These are phyloP conservation scores for Coemansia sp. DNA, from an alignment of 192 early-diverging fungal genomes.

Conservation along the genomic window DNA sequence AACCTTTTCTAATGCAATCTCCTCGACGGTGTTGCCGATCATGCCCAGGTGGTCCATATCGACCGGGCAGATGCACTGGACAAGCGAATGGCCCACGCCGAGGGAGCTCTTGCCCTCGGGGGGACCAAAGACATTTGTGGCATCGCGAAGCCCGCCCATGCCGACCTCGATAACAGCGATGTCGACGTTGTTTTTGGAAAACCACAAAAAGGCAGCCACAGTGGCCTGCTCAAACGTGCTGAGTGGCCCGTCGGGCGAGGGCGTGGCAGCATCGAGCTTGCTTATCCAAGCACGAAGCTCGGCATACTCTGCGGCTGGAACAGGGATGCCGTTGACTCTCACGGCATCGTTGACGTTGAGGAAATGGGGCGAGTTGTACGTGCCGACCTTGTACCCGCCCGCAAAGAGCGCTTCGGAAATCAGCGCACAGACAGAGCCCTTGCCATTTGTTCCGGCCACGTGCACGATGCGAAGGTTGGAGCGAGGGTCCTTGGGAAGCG, in stretches of 20 bases:
- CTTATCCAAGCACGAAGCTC: constrained; percentile 47
- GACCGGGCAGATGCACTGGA: constrained; percentile 66
- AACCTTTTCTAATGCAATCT: constrained; percentile 77
- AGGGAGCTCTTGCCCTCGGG: constrained; percentile 55
- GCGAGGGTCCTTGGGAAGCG: constrained; percentile 58
- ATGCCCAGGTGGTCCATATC: constrained; percentile 76
- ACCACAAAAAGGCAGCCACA: constrained; percentile 62
- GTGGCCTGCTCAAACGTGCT: constrained; percentile 77
- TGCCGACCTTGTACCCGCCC: constrained; percentile 57
- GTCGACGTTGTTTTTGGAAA: constrained; percentile 63
- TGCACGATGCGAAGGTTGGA: constrained; percentile 63
- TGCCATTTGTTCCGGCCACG: constrained; percentile 90
- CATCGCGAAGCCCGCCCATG: constrained; percentile 75
- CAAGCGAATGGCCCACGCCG: constrained; percentile 42
- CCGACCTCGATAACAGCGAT: constrained; percentile 85
- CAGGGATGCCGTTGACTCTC: constrained; percentile 59
- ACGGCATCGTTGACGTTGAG: constrained; percentile 67
- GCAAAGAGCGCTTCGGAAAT: constrained; percentile 37
- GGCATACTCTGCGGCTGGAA: constrained; percentile 47
- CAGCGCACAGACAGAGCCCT: constrained; percentile 78
- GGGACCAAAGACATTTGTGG: constrained; percentile 74
- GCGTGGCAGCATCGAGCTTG: constrained; percentile 38
- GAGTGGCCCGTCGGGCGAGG: constrained; percentile 37
- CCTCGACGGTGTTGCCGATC: constrained; percentile 66
- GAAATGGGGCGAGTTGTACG: constrained; percentile 83